These are phyloP conservation scores for Raphanus raphanistrum DNA, from an alignment of 345 rosid species.

Conservation along the genomic window DNA sequence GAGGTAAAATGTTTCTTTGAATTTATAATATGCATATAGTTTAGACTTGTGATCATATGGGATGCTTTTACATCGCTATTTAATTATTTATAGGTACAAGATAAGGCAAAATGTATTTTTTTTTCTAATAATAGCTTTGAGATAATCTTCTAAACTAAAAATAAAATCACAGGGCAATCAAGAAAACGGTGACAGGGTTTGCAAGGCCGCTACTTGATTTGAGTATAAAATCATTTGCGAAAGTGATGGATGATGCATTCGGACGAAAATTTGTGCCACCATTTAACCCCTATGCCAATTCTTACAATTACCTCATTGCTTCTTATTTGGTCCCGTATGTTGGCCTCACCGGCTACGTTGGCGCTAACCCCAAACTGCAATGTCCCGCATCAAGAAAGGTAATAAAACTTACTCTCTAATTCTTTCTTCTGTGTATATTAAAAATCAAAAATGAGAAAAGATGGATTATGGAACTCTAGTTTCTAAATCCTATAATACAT, in stretches of 20 bases:
- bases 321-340: slow-evolving; percentile 79
- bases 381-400: slow-evolving; percentile 56
- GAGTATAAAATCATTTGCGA: slow-evolving; percentile 57
- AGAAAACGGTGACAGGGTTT: slow-evolving; percentile 63
- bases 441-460: neutral
- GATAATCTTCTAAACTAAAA: neutral
- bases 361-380: slow-evolving; percentile 61
- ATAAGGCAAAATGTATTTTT: neutral
- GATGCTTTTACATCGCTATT: neutral
- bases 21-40: neutral
- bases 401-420: neutral
- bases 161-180: slow-evolving; percentile 54
- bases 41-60: neutral
- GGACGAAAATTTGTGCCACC: slow-evolving; percentile 55
- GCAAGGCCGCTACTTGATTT: slow-evolving; percentile 79
- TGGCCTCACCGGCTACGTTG: slow-evolving; percentile 81
- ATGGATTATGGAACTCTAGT: neutral
- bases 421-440: neutral
- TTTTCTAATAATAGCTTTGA: neutral
- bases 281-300: slow-evolving; percentile 65
- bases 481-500: neutral
- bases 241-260: slow-evolving; percentile 54
- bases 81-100: neutral
- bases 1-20: slow-evolving; percentile 45
- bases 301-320: slow-evolving; percentile 64